Conservation (phyloP, 768 basidiomycete genomes). For the Russula abietina region DNA sequence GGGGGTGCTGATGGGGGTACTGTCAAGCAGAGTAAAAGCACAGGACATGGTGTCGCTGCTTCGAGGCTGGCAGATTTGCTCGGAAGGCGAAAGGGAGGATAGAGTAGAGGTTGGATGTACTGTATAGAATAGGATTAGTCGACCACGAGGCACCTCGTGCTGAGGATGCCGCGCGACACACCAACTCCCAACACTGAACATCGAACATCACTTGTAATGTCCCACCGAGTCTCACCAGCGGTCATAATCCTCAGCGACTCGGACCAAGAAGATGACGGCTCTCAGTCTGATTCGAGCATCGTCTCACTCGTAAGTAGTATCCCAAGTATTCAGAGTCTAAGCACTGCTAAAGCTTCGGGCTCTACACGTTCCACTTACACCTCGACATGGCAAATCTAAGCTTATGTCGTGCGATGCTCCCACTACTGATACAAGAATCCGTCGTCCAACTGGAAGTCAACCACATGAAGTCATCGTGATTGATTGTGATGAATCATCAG, state of each 20-base stretch:
- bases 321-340: background rate
- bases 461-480: background rate
- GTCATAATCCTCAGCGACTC: slow-evolving; percentile 10
- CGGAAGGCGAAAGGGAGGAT: slow-evolving; percentile 29
- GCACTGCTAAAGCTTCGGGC: background rate
- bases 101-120: too few relatives aligned
- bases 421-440: background rate
- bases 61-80: slow-evolving; percentile 51
- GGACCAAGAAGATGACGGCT: background rate
- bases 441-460: background rate
- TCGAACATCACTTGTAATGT: slow-evolving; percentile 1
- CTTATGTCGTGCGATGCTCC: background rate
- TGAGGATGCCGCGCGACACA: too few relatives aligned
- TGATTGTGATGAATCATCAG: background rate
- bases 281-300: background rate
- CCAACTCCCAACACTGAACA: too few relatives aligned
- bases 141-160: too few relatives aligned
- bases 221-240: background rate
- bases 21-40: slow-evolving; percentile 23
- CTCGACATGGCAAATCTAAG: background rate
- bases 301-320: background rate
- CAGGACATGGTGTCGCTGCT: slow-evolving; percentile 42
- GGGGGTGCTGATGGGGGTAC: slow-evolving; percentile 22
- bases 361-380: background rate
- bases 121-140: too few relatives aligned